Evolutionary conservation across 345 rosid species (phyloP).

Genomic region (Eucalyptus polyanthemos): DNA sequence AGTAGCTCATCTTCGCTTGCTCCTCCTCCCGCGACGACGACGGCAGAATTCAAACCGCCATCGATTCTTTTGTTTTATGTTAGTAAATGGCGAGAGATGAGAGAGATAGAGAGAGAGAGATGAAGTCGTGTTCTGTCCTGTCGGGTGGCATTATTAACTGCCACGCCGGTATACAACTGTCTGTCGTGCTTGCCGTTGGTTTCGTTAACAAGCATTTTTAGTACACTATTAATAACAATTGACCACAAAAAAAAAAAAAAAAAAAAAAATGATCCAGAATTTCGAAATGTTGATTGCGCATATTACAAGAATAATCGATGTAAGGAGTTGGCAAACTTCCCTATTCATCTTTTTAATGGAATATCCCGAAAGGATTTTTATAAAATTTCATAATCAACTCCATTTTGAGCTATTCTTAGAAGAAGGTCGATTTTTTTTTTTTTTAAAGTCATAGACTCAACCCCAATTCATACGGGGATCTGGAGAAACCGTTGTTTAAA

Average conservation of each 20-base stretch:
- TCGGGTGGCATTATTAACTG: background rate
- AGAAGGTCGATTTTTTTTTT: no score
- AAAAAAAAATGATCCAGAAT: background rate
- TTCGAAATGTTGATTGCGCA: background rate
- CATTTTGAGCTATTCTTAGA: background rate
- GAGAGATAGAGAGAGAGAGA: background rate
- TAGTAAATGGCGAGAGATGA: background rate
- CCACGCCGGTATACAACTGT: background rate
- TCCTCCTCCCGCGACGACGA: background rate
- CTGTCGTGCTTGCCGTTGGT: background rate
- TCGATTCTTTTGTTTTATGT: background rate
- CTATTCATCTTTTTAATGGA: background rate
- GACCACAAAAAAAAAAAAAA: background rate
- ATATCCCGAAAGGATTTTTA: background rate
- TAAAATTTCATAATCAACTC: background rate
- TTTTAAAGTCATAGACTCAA: background rate
- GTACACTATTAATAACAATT: background rate
- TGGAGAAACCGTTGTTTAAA: background rate
- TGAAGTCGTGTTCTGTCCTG: background rate
- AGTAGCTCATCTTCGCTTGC: slow-evolving; percentile 37
- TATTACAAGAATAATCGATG: background rate
- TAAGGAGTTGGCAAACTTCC: background rate
- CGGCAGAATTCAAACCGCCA: background rate
- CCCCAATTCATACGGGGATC: no score
- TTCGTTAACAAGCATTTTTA: background rate